These are phyloP conservation scores for Helianthus tuberosus DNA, from an alignment of 129 eudicot species.

Conservation along the genomic window DNA sequence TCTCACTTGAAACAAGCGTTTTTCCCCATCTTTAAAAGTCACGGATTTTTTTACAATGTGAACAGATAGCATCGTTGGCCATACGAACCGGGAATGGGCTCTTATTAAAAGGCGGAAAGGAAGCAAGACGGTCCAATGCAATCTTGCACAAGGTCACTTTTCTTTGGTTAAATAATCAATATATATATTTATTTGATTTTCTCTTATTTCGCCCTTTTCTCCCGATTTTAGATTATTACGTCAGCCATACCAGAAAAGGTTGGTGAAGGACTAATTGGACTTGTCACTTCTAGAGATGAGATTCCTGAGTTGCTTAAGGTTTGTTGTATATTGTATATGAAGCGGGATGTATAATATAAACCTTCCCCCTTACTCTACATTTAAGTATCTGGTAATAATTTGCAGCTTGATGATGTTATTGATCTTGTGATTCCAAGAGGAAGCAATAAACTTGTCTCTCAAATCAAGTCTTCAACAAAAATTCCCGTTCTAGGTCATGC, in stretches of 20 bases:
- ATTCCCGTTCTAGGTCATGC: slow-evolving; percentile 36
- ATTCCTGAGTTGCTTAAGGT: slow-evolving; percentile 97
- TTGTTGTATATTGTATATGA: slow-evolving; percentile 1
- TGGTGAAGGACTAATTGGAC: slow-evolving; percentile 81
- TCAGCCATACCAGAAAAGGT: slow-evolving; percentile 79
- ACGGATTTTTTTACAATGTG: slow-evolving; percentile 11
- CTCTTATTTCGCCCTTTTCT: background rate
- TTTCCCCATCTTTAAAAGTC: background rate
- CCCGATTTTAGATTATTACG: slow-evolving; percentile 60
- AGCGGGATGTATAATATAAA: slow-evolving; percentile 17
- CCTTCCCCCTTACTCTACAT: background rate
- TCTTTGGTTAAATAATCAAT: background rate
- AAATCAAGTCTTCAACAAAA: slow-evolving; percentile 35
- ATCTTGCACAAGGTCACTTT: slow-evolving; percentile 80
- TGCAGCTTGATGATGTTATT: slow-evolving; percentile 30
- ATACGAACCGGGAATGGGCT: slow-evolving; percentile 95
- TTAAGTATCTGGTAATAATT: background rate
- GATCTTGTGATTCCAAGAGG: slow-evolving; percentile 38
- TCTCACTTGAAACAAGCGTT: slow-evolving; percentile 6
- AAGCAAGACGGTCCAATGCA: slow-evolving; percentile 89
- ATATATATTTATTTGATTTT: background rate
- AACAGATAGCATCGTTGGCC: slow-evolving; percentile 89
- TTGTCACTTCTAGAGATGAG: slow-evolving; percentile 92
- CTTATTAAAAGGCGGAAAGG: slow-evolving; percentile 92
- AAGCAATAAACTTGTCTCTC: slow-evolving; percentile 31